Evolutionary conservation across 495 filamentous ascomycete species (phyloP), one percentile per base, ranked within the genome.

Genomic region (Penicillium silybi): DNA sequence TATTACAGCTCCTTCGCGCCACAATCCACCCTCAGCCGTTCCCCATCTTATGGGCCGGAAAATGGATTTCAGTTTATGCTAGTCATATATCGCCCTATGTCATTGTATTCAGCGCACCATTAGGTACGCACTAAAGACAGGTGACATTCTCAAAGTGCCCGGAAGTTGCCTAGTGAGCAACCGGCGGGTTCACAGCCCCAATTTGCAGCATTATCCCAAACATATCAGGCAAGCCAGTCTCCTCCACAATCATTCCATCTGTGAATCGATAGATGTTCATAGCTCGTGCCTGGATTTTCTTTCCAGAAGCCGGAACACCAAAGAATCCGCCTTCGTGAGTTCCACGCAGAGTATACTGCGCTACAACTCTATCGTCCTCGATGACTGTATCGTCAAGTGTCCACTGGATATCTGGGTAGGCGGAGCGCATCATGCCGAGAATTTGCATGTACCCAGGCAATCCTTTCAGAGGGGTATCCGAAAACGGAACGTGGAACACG

Each of bases 321-420:
- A 47, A 47, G 44, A 47, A 47, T 38, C 35, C 44, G 25, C 44
- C 44, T 47, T 47, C 44, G 44, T 47, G 44, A 47, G 44, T 47
- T 47, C 44, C 44, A 47, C 44, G 44, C 29, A 47, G 32, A 37
- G 44, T 47, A 22, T 35, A 47, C 29, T 47, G 27, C 44, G 44
- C 44, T 38, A 37, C 44, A 47, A 47, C 29, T 47, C 32, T 47
- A 47, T 47, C 29, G 3, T 37, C 44, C 44, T 47, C 44, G 29
- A 47, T 47, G 44, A 47, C 27, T 37, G 44, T 47, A 47, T 47
- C 44, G 16, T 47, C 44, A 47, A 47, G 44, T 2, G 44, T 47
- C 44, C 44, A 47, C 27, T 47, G 44, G 44, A 47, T 47, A 47
- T 47, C 44, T 47, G 44, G 44, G 18, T 37, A 47, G 29, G 44